phyloP scores from a whole-genome alignment of 1,284 basidiomycete species.

The Apiotrichum domesticum region DNA sequence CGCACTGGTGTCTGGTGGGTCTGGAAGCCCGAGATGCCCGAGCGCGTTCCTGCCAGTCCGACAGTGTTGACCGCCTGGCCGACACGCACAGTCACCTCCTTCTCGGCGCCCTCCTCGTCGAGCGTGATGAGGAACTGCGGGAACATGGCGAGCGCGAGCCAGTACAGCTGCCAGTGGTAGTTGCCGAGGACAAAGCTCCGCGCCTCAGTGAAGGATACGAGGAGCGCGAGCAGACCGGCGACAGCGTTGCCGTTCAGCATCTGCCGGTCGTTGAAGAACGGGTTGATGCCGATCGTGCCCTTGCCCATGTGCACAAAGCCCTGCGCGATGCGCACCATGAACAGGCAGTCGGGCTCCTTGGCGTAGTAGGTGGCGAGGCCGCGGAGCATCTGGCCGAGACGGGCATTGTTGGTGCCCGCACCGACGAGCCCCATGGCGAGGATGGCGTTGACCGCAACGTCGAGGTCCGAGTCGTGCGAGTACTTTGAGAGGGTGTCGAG shows the following conservation, averaged over 20 bases:
- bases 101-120: constrained; percentile 77
- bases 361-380: constrained; percentile 95
- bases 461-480: constrained; percentile 96
- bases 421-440: constrained; percentile 98
- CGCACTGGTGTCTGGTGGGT: constrained; percentile 95
- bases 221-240: constrained; percentile 80
- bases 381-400: constrained; percentile 93
- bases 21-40: constrained; percentile 61
- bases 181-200: constrained; percentile 88
- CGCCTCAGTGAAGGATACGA: constrained; percentile 89
- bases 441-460: constrained; percentile 94
- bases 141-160: constrained; percentile 92
- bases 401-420: constrained; percentile 96
- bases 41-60: constrained; percentile 44
- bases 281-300: constrained; percentile 95
- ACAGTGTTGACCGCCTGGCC: constrained; percentile 62
- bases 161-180: constrained; percentile 98
- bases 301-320: constrained; percentile 99
- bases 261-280: constrained; percentile 89
- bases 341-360: constrained; percentile 95
- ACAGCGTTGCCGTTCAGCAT: constrained; percentile 86
- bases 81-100: constrained; percentile 88
- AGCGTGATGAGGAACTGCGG: constrained; percentile 97
- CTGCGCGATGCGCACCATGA: constrained; percentile 94
- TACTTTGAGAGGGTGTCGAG: constrained; percentile 99